phyloP scores from a whole-genome alignment of 176 grass and related monocot genomes.

The Oropetium thomaeum region DNA sequence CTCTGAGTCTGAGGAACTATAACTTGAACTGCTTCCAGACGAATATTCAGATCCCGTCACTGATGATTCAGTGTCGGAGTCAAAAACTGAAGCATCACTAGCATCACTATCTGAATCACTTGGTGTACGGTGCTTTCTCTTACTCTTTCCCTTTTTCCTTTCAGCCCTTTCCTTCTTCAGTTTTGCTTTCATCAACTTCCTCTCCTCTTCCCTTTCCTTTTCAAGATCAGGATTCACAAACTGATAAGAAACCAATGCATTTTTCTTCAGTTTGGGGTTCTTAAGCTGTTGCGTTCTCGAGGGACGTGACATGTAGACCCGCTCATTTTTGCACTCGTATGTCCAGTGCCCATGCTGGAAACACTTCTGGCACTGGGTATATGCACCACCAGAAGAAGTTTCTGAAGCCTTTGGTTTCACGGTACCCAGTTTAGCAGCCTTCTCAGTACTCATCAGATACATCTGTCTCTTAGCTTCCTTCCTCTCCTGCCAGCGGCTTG shows the following conservation, averaged over 20 bases:
- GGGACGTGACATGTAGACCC: conserved; percentile 60
- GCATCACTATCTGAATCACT: conserved; percentile 50
- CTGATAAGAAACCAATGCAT: conserved; percentile 40
- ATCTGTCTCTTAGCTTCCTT: conserved; percentile 85
- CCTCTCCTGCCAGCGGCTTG: conserved; percentile 70
- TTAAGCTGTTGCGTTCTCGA: conserved; percentile 67
- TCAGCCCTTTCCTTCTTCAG: conserved; percentile 25
- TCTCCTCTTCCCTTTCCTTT: conserved; percentile 48
- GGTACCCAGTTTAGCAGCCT: conserved; percentile 51
- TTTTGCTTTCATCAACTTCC: conserved; percentile 31
- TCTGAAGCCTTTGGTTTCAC: conserved; percentile 53
- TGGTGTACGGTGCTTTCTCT: conserved; percentile 48
- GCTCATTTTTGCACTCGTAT: conserved; percentile 80
- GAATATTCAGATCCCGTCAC: conserved; percentile 48
- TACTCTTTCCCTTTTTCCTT: conserved; percentile 53
- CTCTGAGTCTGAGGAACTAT: conserved; percentile 64
- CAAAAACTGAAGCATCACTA: conserved; percentile 69
- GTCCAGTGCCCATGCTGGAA: conserved; percentile 81
- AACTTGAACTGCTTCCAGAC: conserved; percentile 65
- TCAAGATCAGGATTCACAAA: conserved; percentile 63
- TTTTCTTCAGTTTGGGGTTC: conserved; percentile 76
- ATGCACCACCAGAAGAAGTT: conserved; percentile 30
- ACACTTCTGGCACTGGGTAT: conserved; percentile 74
- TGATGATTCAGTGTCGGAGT: conserved; percentile 54
- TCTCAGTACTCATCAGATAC: conserved; percentile 89